phyloP scores from a whole-genome alignment of 306 rosid genomes.

The Sicyos baderoa region DNA sequence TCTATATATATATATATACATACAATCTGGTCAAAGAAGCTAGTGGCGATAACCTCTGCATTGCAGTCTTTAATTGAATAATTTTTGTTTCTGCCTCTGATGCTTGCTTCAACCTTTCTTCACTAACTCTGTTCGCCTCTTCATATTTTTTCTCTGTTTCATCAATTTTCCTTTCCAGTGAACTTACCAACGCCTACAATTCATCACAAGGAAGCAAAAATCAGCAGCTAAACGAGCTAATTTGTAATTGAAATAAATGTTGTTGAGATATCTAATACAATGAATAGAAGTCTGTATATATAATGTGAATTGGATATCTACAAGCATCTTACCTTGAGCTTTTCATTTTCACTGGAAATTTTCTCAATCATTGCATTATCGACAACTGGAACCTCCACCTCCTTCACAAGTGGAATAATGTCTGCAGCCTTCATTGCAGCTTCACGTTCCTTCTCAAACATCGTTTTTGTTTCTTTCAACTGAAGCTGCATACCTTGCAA shows the following conservation, averaged over 20 bases:
- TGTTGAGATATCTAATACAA: conserved; percentile 4
- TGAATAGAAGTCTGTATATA: background rate
- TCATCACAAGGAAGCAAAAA: conserved; percentile 28
- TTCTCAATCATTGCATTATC: conserved; percentile 69
- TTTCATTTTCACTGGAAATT: conserved; percentile 79
- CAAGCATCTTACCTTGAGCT: conserved; percentile 62
- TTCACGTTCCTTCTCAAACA: conserved; percentile 69
- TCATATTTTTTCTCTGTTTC: conserved; percentile 85
- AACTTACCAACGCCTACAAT: conserved; percentile 73
- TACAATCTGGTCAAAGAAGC: conserved; percentile 15
- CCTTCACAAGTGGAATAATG: conserved; percentile 62
- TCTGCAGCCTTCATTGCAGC: conserved; percentile 59
- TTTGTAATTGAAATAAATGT: conserved; percentile 16
- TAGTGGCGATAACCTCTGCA: conserved; percentile 66
- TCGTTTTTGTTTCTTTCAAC: conserved; percentile 67
- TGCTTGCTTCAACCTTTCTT: conserved; percentile 94
- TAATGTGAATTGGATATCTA: background rate
- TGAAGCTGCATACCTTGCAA: conserved; percentile 75
- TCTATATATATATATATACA: no score
- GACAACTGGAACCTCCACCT: conserved; percentile 66
- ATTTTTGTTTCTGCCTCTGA: conserved; percentile 90
- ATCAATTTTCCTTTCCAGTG: conserved; percentile 80
- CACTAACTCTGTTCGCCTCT: conserved; percentile 77
- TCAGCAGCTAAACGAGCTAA: conserved; percentile 21
- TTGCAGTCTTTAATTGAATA: conserved; percentile 75